Evolutionary conservation across 2,329 filamentous ascomycete genomes (phyloP), one percentile per base, ranked within the genome.

Genomic region (Colletotrichum filicis): DNA sequence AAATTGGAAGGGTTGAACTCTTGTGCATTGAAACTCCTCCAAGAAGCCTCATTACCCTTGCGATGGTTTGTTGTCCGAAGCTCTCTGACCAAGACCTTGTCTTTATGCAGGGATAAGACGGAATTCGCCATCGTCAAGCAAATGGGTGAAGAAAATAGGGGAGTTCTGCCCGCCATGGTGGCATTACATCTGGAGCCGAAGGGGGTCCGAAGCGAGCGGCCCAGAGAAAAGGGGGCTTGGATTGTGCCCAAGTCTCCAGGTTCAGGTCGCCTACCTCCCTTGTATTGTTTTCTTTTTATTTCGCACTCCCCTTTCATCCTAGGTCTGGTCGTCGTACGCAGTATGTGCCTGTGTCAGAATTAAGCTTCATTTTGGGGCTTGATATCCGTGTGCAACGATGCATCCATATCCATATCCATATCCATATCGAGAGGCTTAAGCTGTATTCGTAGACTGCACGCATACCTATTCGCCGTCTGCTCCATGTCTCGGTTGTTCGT

Each of bases 151-250:
- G 53, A 22, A 24, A 37, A 52, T 22, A 26, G 32, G 32, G 46
- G 22, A 24, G 28, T 22, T 28, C 32, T 49, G 56, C 22, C 35
- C 49, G 64, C 24, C 26, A 53, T 14, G 49, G 64, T 63, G 53
- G 28, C 37, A 68, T 68, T 14, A 52, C 30, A 52, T 52, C 52
- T 68, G 69, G 64, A 59, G 49, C 52, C 57, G 11, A 26, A 8
- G 26, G 60, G 63, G 63, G 46, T 46, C 57, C 53, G 49, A n/a
- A 56, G 22, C 46, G 24, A 56, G 16, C 46, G 32, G 19, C 24
- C 42, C 57, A n/a, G 32, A n/a, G 32, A 32, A 37, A 69, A 69
- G 58, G 61, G 60, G 60, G 67, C 26, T 19, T 19, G 16, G n/a
- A 35, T 22, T 32, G 35, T 19, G 57, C 32, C 22, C 22, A 42